Conservation (phyloP, 768 basidiomycete genomes). For the Russula sp. region DNA sequence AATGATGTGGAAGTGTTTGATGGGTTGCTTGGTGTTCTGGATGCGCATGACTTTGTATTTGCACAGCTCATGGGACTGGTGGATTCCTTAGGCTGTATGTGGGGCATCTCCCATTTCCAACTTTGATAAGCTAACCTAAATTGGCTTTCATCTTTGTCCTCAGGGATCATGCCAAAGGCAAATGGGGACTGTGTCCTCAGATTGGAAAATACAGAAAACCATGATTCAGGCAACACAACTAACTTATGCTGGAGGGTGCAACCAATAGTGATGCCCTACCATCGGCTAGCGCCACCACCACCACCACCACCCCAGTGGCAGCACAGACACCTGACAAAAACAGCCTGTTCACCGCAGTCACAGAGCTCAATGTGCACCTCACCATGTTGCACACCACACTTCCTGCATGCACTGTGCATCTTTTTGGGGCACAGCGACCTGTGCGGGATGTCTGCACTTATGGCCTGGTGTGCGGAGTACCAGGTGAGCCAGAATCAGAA, state of each 20-base stretch:
- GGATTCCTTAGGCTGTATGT: conserved; percentile 72
- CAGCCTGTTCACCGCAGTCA: conserved; percentile 25
- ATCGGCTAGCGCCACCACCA: no score
- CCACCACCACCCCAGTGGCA: background rate
- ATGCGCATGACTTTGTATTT: conserved; percentile 74
- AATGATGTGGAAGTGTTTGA: conserved; percentile 73
- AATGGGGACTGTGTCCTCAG: conserved; percentile 30
- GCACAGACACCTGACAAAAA: background rate
- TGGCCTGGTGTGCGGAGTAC: background rate
- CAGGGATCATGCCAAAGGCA: conserved; percentile 59
- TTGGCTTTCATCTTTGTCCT: background rate
- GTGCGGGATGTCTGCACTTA: conserved; percentile 64
- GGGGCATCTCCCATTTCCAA: background rate
- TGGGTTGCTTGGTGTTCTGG: conserved; percentile 51
- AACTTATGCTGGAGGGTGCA: background rate
- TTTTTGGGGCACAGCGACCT: conserved; percentile 90
- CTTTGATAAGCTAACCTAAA: no score
- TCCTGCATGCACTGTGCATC: no score
- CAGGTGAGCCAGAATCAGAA: conserved; percentile 49
- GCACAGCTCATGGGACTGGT: conserved; percentile 78
- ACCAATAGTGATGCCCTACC: background rate
- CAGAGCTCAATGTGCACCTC: conserved; percentile 54
- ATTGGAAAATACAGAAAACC: background rate
- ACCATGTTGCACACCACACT: conserved; percentile 55
- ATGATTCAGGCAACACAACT: no score